phyloP scores from a whole-genome alignment of 2,329 filamentous ascomycete species.

The Penicillium expansum region DNA sequence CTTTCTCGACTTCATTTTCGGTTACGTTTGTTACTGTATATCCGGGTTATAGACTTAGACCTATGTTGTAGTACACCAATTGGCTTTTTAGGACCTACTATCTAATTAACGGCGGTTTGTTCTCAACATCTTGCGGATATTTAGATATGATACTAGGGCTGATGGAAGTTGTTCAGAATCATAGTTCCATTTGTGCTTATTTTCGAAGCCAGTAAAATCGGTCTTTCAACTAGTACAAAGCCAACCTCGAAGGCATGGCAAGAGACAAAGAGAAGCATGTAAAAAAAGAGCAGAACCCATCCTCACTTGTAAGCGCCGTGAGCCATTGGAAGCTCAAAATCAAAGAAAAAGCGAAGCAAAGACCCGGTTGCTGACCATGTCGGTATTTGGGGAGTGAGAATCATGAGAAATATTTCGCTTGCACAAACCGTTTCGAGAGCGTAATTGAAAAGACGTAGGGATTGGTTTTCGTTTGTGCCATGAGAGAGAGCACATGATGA shows the following conservation, averaged over 20 bases:
- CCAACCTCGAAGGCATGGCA: conserved; percentile 2
- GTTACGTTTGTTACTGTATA: background rate
- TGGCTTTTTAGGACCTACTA: background rate
- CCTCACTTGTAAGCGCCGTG: conserved; percentile 27
- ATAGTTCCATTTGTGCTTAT: conserved; percentile 9
- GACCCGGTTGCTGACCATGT: conserved; percentile 7
- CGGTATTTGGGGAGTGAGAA: conserved; percentile 7
- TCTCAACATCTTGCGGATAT: no score
- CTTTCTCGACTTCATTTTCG: background rate
- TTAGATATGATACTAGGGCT: background rate
- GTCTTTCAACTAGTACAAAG: conserved; percentile 25
- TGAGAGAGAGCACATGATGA: conserved; percentile 4
- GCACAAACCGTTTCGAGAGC: conserved; percentile 14
- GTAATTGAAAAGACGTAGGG: conserved; percentile 4
- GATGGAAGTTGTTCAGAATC: background rate
- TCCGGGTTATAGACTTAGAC: background rate
- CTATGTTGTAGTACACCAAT: background rate
- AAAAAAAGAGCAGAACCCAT: conserved; percentile 14
- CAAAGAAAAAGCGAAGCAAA: conserved; percentile 8
- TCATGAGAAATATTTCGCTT: conserved; percentile 16
- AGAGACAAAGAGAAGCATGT: background rate
- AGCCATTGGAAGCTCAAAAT: conserved; percentile 14
- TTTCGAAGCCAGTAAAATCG: conserved; percentile 9
- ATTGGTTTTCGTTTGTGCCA: conserved; percentile 16
- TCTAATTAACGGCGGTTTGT: background rate